Base-by-base conservation (phyloP, 164 flowering plant species). In the Stephania cephalantha region DNA sequence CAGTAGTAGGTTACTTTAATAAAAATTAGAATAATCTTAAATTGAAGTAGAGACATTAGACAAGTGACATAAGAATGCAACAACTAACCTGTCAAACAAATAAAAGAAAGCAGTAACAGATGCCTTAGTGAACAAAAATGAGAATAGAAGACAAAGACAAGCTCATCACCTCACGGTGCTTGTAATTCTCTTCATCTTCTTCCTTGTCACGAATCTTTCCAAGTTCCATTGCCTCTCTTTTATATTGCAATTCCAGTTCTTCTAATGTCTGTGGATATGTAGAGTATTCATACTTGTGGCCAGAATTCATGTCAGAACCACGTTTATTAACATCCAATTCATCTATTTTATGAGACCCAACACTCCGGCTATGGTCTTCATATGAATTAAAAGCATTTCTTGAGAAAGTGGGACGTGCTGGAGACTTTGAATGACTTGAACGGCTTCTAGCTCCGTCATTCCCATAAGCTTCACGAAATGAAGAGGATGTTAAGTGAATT, bases 141-240 rank as follows among this genome's bases (percentile, higher is more conserved):
- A n/a, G 66, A 53, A 46, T 52, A 66, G 25, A 50, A 52, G 45
- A 71, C 29, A 11, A 30, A 63, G n/a, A 42, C 52, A 53, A 35
- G 29, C 17, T 13, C 29, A 35, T 75, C 55, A 96, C 99, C 99
- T 94, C 97, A 29, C 97, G 90, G 80, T 96, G 95, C 85, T 86
- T 92, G 85, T 85, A 82, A 80, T 91, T 94, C 82, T 96, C 99
- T 77, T 91, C 97, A 84, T 96, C 99, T 86, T 91, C 97, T 84
- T 94, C 97, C 84, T 87, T 90, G 78, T 96, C 96, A 76, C 94
- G 91, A 74, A 86, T 82, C 76, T 79, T 87, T 64, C 82, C 91
- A 77, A 96, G 92, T 74, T 94, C 93, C 85, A 85, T 84, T 45
- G 91, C 92, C 82, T 94, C 97, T 82, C 88, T 88, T 82, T 86